A percentile compares a stretch with the other conserved stretches of the same genome.
These are phyloP conservation scores for Tulasnella sp. DNA, from an alignment of 768 basidiomycete species.

Conservation along the genomic window DNA sequence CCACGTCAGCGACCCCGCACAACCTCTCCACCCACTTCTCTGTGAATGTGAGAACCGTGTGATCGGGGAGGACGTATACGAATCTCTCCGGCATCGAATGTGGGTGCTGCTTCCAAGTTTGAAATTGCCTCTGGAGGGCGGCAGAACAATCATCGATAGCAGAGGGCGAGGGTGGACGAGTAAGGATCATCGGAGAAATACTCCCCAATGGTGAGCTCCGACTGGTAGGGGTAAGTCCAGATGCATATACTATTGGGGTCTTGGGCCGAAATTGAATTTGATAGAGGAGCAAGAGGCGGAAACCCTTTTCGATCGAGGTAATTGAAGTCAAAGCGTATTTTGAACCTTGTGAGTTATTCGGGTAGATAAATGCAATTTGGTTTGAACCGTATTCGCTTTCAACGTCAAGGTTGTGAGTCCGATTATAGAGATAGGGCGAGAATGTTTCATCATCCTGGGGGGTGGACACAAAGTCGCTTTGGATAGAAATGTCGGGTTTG, in stretches of 20 bases:
- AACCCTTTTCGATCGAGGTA: neutral
- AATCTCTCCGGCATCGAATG: neutral
- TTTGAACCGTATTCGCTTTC: neutral
- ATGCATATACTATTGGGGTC: neutral
- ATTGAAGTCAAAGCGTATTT: neutral
- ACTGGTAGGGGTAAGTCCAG: neutral
- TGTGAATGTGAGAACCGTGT: neutral
- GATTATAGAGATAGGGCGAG: neutral
- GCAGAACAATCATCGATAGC: neutral
- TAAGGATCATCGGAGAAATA: neutral
- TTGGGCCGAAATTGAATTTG: neutral
- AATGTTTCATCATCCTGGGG: neutral
- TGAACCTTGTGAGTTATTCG: neutral
- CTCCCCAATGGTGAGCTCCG: neutral
- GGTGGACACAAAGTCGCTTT: neutral
- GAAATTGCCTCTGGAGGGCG: neutral
- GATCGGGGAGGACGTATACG: neutral
- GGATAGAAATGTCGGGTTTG: neutral
- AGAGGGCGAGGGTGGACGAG: neutral
- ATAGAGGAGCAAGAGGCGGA: neutral
- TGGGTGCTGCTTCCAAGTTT: neutral
- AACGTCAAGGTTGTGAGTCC: neutral
- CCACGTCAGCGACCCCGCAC: neutral
- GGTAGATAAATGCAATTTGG: neutral
- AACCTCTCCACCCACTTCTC: neutral